A percentile compares a stretch with the other conserved stretches of the same genome.
Evolutionary conservation across 257 asterid genomes (phyloP).

Genomic region (Prunella vulgaris): DNA sequence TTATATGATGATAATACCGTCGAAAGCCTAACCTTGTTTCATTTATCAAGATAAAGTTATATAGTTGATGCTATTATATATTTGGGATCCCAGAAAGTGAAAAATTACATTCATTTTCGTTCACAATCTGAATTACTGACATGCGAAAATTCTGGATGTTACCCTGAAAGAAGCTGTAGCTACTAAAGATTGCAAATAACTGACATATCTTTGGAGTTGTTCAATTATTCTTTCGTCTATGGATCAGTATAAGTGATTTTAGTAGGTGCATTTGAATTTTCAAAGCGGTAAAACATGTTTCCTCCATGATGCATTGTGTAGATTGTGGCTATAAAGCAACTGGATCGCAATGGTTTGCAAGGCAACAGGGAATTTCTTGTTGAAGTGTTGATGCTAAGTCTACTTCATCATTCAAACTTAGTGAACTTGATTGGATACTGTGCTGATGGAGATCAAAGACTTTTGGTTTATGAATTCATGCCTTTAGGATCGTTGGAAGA

Average conservation of each 20-base stretch:
- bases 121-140: not conserved
- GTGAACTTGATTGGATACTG: slow-evolving; percentile 82
- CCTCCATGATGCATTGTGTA: too few species aligned
- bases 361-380: slow-evolving; percentile 82
- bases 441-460: slow-evolving; percentile 88
- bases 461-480: slow-evolving; percentile 81
- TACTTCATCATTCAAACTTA: slow-evolving; percentile 75
- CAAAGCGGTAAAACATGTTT: too few species aligned
- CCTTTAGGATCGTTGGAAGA: slow-evolving; percentile 82
- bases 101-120: not conserved
- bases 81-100: not conserved
- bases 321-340: slow-evolving; percentile 83
- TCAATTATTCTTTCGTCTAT: not conserved
- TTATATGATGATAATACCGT: not conserved
- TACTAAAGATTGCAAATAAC: too few species aligned
- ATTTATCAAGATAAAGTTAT: not conserved
- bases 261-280: not conserved
- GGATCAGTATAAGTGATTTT: not conserved
- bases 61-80: not conserved
- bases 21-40: not conserved
- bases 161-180: too few species aligned
- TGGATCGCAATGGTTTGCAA: slow-evolving; percentile 75
- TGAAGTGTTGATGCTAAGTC: slow-evolving; percentile 75
- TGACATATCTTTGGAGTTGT: not conserved
- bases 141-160: too few species aligned